phyloP scores from a whole-genome alignment of 129 eudicot species.

The Artemisia tridentata region DNA sequence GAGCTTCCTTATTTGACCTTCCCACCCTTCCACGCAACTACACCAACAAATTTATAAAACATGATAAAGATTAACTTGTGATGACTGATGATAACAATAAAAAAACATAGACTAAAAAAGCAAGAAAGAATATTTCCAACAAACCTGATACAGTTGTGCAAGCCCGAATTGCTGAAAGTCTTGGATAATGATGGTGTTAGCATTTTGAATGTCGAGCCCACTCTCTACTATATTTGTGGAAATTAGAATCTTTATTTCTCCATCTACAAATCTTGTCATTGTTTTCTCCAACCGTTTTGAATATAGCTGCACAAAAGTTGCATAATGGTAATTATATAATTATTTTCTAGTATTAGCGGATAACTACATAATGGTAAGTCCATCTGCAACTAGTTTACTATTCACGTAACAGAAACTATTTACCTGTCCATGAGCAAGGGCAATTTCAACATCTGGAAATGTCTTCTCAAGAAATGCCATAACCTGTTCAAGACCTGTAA shows the following conservation, averaged over 20 bases:
- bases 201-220: constrained; percentile 97
- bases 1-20: constrained; percentile 95
- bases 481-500: constrained; percentile 89
- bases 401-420: constrained; percentile 10
- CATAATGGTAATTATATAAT: constrained; percentile 2
- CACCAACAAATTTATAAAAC: constrained; percentile 20
- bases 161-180: constrained; percentile 97
- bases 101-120: not conserved
- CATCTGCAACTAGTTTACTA: constrained; percentile 1
- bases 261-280: constrained; percentile 78
- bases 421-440: constrained; percentile 98
- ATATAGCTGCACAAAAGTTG: constrained; percentile 65
- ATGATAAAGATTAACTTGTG: constrained; percentile 5
- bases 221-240: constrained; percentile 97
- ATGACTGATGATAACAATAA: no score
- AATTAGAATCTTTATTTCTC: constrained; percentile 74
- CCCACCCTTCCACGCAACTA: constrained; percentile 98
- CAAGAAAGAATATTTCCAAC: not conserved
- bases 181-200: constrained; percentile 88
- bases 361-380: not conserved
- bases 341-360: not conserved
- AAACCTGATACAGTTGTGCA: constrained; percentile 90
- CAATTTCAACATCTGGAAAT: constrained; percentile 74
- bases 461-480: constrained; percentile 65
- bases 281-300: constrained; percentile 94